Evolutionary conservation across 768 basidiomycete genomes (phyloP).

Genomic region (Mycena chlorophos): DNA sequence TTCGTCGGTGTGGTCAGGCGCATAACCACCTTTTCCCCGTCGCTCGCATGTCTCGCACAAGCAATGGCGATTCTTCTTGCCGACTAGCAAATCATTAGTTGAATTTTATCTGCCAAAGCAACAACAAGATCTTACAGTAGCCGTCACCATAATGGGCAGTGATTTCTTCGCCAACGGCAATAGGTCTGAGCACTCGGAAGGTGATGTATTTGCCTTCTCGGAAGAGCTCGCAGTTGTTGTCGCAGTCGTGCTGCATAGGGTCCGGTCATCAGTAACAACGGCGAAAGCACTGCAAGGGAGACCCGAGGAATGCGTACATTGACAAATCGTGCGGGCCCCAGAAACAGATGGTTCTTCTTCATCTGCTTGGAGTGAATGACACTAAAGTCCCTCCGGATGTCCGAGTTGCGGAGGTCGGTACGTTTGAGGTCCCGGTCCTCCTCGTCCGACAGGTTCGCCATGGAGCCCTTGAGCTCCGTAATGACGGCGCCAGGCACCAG

Average conservation of each 20-base stretch:
- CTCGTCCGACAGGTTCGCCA: constrained; percentile 84
- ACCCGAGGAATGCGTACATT: constrained; percentile 57
- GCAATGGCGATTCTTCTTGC: constrained; percentile 60
- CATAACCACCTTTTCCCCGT: constrained; percentile 73
- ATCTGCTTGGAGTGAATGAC: constrained; percentile 90
- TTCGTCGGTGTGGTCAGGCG: constrained; percentile 53
- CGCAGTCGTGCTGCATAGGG: constrained; percentile 78
- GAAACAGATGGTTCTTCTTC: constrained; percentile 89
- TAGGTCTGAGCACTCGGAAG: constrained; percentile 78
- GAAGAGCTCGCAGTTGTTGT: constrained; percentile 86
- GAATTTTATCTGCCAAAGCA: constrained; percentile 22
- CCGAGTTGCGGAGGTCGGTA: constrained; percentile 70
- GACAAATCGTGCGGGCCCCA: constrained; percentile 90
- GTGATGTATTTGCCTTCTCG: constrained; percentile 89
- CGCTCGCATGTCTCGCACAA: constrained; percentile 87
- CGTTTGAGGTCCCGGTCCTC: constrained; percentile 86
- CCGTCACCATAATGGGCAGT: constrained; percentile 90
- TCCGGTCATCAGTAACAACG: constrained; percentile 23
- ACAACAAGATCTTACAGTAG: constrained; percentile 66
- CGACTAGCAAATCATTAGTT: constrained; percentile 33
- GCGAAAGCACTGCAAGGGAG: constrained; percentile 24
- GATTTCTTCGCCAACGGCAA: constrained; percentile 80
- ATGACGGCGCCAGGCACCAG: constrained; percentile 71
- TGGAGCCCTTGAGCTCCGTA: constrained; percentile 85
- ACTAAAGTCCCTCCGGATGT: constrained; percentile 85